Conservation (phyloP, 2,329 filamentous ascomycete species). For the Eutypella sp. region DNA sequence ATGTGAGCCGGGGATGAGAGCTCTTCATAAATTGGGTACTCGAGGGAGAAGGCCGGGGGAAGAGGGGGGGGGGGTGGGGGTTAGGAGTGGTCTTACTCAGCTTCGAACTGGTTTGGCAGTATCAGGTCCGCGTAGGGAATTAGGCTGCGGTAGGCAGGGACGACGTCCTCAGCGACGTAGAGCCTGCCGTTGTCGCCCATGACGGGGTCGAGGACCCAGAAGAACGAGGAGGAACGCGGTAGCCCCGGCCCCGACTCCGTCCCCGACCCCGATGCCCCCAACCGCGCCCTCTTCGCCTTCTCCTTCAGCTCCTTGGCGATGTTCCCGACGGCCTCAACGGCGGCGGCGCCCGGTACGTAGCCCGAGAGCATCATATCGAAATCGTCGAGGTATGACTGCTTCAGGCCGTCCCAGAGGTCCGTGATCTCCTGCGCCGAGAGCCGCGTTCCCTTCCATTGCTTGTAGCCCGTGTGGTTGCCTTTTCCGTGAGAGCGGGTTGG, state of each 20-base stretch:
- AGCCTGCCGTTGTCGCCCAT: conserved; percentile 95
- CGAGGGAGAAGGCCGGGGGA: conserved; percentile 1
- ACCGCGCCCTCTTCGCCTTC: conserved; percentile 53
- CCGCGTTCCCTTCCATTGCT: conserved; percentile 79
- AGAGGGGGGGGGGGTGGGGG: not conserved
- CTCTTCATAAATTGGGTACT: no score
- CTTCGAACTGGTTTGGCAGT: conserved; percentile 94
- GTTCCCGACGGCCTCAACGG: conserved; percentile 75
- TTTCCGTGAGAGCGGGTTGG: conserved; percentile 9
- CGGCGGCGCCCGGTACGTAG: conserved; percentile 84
- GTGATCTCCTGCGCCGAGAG: conserved; percentile 77
- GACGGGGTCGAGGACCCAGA: conserved; percentile 96
- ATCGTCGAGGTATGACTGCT: conserved; percentile 76
- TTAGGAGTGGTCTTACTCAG: conserved; percentile 64
- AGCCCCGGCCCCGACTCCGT: no score
- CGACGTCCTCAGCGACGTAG: conserved; percentile 87
- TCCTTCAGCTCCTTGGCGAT: conserved; percentile 78
- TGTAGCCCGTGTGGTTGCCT: conserved; percentile 96
- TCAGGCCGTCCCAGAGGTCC: conserved; percentile 78
- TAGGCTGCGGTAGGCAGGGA: conserved; percentile 81
- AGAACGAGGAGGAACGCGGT: no score
- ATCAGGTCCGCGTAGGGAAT: conserved; percentile 83
- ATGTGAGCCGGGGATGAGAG: no score
- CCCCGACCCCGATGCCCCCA: no score
- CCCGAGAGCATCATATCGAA: conserved; percentile 95